Percentiles rank a stretch among this genome's conserved stretches.
phyloP scores from a whole-genome alignment of 208 protist species.

The Leishmania arabica region DNA sequence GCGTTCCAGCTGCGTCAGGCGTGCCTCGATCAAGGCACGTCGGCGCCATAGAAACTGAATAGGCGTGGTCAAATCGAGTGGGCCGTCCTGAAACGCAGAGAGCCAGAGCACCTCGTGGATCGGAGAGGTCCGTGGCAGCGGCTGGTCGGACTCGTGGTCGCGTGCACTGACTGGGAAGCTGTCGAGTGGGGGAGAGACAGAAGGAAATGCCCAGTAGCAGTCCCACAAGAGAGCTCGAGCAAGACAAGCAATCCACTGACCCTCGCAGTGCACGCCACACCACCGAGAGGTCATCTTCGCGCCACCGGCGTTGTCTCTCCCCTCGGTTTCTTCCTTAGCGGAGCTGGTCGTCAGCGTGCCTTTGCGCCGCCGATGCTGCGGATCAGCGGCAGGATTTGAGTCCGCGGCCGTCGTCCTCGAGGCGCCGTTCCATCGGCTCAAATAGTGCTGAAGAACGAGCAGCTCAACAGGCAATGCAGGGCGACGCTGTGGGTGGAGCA shows the following conservation, averaged over 20 bases:
- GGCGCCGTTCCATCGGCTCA: conserved; percentile 27
- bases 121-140: not conserved
- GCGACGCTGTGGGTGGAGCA: not conserved
- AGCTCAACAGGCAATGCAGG: conserved; percentile 44
- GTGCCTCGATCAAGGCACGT: conserved; percentile 43
- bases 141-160: not conserved
- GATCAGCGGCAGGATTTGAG: not conserved
- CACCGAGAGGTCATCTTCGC: conserved; percentile 24
- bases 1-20: conserved; percentile 51
- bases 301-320: not conserved
- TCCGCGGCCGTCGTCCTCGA: not conserved
- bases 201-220: conserved; percentile 34
- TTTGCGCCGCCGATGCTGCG: not conserved
- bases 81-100: conserved; percentile 66
- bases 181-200: not conserved
- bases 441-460: conserved; percentile 46
- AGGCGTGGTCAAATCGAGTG: conserved; percentile 45
- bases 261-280: conserved; percentile 78
- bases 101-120: conserved; percentile 49
- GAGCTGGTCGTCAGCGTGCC: not conserved
- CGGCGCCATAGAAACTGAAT: conserved; percentile 46
- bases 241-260: conserved; percentile 65
- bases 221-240: conserved; percentile 72
- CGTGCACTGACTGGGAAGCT: not conserved
- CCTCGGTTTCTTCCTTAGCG: not conserved